Evolutionary conservation across 2,329 filamentous ascomycete genomes (phyloP), one percentile per base, ranked within the genome.

Genomic region (Dactylonectria macrodidyma): DNA sequence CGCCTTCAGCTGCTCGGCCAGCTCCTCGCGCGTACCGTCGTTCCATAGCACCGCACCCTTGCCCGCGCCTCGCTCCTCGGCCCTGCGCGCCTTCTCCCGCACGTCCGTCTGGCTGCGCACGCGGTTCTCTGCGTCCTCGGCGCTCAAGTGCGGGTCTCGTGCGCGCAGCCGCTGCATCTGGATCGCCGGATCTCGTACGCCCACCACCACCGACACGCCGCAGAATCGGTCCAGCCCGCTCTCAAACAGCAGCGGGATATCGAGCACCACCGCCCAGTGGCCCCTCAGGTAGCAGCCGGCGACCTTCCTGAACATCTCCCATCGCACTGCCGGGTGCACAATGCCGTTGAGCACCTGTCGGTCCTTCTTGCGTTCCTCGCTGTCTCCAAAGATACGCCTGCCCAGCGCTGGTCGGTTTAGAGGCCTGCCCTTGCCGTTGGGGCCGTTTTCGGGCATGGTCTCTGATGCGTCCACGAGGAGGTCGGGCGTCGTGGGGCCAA

Each of bases 241-340:
- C 85, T 99, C 96, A 75, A 98, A 98, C 48, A 99, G 86, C 61
- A 99, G 84, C 59, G 96, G 96, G 9, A 99, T 91, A 78, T 99
- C 96, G 16, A 98, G 86, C 41, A 99, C 92, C 4, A 97, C 94
- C 0, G 95, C 95, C 94, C 95, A 96, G 78, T 90, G 80, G 0
- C 96, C 95, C 1, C 82, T 82, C 14, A 96, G 62, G 77, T 97
- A 98, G 73, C 89, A 89, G 68, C 85, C 84, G n/a, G 94, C 77
- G 64, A 98, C 88, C 55, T 88, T 85, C 75, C 87, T 90, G 80
- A 94, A 94, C 87, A 98, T 95, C 79, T 93, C 94, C 77, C 84
- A 87, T 47, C 95, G 88, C 48, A 99, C 95, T 0, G 94, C 95
- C 0, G 96, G 96, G 79, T 99, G 96, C 58, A 98, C 93, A 72